Conservation (phyloP, 768 basidiomycete species). For the Chalciporus chontae region DNA sequence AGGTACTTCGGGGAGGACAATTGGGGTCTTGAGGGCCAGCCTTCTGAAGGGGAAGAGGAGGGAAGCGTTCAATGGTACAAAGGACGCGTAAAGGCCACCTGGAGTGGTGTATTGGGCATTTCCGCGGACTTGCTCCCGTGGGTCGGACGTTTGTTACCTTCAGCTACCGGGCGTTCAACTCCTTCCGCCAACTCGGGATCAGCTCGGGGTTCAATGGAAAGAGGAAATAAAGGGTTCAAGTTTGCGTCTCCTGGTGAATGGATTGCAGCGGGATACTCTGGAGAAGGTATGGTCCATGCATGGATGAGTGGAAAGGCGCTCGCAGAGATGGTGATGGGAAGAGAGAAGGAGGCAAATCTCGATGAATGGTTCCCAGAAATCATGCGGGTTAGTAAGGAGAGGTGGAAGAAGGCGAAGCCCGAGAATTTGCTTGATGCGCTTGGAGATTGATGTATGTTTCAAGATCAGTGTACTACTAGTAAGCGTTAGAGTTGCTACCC, state of each 20-base stretch:
- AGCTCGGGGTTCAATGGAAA: not conserved
- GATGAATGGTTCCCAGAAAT: conserved; percentile 49
- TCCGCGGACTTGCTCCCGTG: conserved; percentile 63
- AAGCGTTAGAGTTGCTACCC: too few relatives aligned
- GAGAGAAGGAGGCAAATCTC: conserved; percentile 26
- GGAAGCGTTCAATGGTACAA: conserved; percentile 29
- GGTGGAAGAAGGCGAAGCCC: conserved; percentile 53
- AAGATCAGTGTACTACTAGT: too few relatives aligned
- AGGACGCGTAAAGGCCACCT: conserved; percentile 50
- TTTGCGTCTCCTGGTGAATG: conserved; percentile 55
- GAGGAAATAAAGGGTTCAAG: not conserved
- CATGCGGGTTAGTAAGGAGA: conserved; percentile 43
- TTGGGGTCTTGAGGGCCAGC: conserved; percentile 38
- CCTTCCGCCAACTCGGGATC: conserved; percentile 11
- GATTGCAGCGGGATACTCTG: conserved; percentile 68
- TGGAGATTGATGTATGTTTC: not conserved
- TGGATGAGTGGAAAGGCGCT: conserved; percentile 64
- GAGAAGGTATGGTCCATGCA: conserved; percentile 73
- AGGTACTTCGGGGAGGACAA: conserved; percentile 48
- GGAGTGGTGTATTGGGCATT: conserved; percentile 64
- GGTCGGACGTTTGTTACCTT: conserved; percentile 62
- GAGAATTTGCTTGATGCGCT: conserved; percentile 34
- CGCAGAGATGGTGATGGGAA: conserved; percentile 54
- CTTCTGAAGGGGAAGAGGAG: conserved; percentile 6
- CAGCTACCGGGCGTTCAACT: conserved; percentile 41